Base-by-base conservation (phyloP, 352 stramenopile species). In the Elongisporangium prolatum region DNA sequence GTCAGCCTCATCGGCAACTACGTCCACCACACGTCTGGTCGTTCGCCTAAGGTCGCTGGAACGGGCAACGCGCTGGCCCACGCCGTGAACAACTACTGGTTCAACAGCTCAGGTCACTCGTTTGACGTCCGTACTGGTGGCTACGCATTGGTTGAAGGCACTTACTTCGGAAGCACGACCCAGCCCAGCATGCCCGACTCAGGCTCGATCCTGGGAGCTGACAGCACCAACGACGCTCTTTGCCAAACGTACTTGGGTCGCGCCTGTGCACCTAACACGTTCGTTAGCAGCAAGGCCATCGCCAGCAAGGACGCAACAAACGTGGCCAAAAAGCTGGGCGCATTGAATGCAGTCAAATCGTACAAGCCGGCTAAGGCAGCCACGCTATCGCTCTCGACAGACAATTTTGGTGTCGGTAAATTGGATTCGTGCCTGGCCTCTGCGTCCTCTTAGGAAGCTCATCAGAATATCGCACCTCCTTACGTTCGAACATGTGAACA, bases 81-180 rank as follows among this genome's bases (percentile, higher is more conserved):
- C 21, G 65, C 72, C 2, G 68, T 60, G 47, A 77, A 75, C 61
- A 80, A 80, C 61, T 74, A 75, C 63, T 80, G 63, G 68, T 55
- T 47, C 37, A 62, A 75, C 65, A 80, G 74, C 58, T 71, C 68
- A 11, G 66, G 69, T 20, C 62, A 69, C 38, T 72, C 69, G 52
- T 74, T 77, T 21, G 60, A 68, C 3, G 53, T 71, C 10, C 18
- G 13, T 3, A 34, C 52, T 37, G 44, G 28, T 3, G 52, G 54
- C 8, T 62, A 54, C 25, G 28, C 28, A 13, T 9, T 40, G 5
- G 28, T 40, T 40, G 28, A 40, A 40, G 28, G 28, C 28, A 40
- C 28, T 5, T 9, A 40, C 28, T 40, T 40, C 9, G 28, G 5
- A 14, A 14, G 5, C 4, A 52, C 58, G 21, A 47, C 11, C 4